Base-by-base conservation (phyloP, 768 basidiomycete genomes). In the Fomitopsis serialis region DNA sequence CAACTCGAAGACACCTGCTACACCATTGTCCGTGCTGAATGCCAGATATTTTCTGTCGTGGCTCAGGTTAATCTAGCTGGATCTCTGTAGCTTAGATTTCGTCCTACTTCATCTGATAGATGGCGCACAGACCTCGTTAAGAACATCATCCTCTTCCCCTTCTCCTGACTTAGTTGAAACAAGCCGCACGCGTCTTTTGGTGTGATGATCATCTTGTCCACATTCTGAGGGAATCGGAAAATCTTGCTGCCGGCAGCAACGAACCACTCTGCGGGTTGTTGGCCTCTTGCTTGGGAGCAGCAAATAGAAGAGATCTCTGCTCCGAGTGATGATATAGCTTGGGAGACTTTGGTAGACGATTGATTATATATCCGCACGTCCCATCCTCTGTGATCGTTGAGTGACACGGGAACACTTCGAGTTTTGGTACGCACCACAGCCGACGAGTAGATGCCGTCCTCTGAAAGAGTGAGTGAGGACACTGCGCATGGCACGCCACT, bases 11-110 rank as follows among this genome's bases (percentile, higher is more conserved):
- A 83, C 69, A 0, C 89, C 89, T 12, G 89, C 85, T 15, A 62
- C 58, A 0, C 90, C 90, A 19, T 78, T 78, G 66, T 92, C 91
- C 27, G 78, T 76, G 55, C 81, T 80, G 66, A 87, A 90, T 4
- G 86, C 87, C 42, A 92, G 63, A 48, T 58, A 61, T 58, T 66
- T 79, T 61, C 60, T 73, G 73, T 78, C 78, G 25, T 64, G 58
- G 67, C 81, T 84, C 58, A 89, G 61, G 54, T 74, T 74, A 63
- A 91, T 78, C 89, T 92, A 67, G 66, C 73, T 78, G 37, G 37
- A 63, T 57, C 74, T 55, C 72, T 48, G 22, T 27, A 23, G 25
- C 24, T 6, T 19, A 40, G 29, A 40, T 40, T 15, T 40, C 15
- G 37, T 7, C 7, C 19, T n/a, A 40, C 19, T 15, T 6, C 37